phyloP scores from a whole-genome alignment of 768 basidiomycete species.

The Panaeolus papilionaceus region DNA sequence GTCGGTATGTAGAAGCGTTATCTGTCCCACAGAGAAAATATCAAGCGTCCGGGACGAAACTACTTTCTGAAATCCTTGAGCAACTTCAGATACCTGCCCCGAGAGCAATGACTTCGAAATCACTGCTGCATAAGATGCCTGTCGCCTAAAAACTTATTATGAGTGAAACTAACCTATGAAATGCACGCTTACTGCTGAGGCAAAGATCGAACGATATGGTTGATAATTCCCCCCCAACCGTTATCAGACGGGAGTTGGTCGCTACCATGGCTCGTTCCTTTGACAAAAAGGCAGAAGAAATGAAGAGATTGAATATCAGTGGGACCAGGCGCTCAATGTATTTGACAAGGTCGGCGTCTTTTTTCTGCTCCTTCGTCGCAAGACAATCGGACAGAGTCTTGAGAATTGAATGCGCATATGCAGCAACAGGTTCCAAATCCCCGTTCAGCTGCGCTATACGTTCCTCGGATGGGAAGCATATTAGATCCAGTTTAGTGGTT shows the following conservation, averaged over 20 bases:
- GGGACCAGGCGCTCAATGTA: constrained; percentile 82
- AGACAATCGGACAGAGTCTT: constrained; percentile 71
- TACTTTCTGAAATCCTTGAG: constrained; percentile 62
- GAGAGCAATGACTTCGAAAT: constrained; percentile 58
- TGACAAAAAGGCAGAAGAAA: constrained; percentile 46
- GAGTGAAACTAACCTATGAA: constrained; percentile 12
- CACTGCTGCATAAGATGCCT: constrained; percentile 57
- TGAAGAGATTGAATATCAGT: constrained; percentile 68
- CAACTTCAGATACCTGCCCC: constrained; percentile 58
- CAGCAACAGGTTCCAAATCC: constrained; percentile 68
- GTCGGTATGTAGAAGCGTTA: not conserved
- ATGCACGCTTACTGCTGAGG: constrained; percentile 62
- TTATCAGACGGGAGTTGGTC: constrained; percentile 58
- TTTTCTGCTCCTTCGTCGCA: constrained; percentile 45
- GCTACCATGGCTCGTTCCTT: constrained; percentile 37
- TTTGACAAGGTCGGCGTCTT: constrained; percentile 78
- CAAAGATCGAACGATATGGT: constrained; percentile 68
- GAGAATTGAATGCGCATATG: constrained; percentile 88
- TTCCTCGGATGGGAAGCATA: constrained; percentile 49
- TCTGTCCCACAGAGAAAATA: constrained; percentile 56
- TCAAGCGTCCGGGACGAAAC: constrained; percentile 43
- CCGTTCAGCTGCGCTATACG: constrained; percentile 23
- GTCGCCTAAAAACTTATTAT: constrained; percentile 53
- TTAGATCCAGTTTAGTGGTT: constrained; percentile 73
- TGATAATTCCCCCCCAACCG: constrained; percentile 69